Evolutionary conservation across 208 protist species (phyloP).

Genomic region (Acanthamoeba quina): DNA sequence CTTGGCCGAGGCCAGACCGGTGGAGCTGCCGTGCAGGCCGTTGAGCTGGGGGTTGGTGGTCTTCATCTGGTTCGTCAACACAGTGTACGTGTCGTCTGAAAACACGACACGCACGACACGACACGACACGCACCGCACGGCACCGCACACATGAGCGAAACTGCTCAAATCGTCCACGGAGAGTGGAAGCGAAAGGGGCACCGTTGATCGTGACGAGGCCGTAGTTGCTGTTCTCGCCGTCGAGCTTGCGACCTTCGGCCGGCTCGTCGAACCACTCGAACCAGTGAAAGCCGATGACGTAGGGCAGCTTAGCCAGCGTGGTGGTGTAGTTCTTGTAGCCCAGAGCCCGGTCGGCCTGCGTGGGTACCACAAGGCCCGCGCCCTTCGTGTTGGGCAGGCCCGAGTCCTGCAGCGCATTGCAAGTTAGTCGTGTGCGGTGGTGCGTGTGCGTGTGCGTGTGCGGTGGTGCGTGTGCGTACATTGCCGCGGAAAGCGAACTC

Average conservation of each 20-base stretch:
- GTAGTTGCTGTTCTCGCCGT: slow-evolving; percentile 21
- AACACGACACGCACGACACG: background rate
- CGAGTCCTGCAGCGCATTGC: background rate
- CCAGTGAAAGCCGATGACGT: slow-evolving; percentile 17
- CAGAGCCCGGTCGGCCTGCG: background rate
- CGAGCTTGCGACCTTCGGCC: background rate
- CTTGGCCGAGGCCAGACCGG: background rate
- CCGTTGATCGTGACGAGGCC: slow-evolving; percentile 7
- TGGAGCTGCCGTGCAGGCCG: background rate
- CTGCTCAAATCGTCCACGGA: too few species aligned
- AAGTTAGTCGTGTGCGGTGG: background rate
- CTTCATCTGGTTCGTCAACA: slow-evolving; percentile 8
- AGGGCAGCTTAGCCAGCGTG: background rate
- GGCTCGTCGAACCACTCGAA: slow-evolving; percentile 16
- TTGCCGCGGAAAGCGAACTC: slow-evolving; percentile 11
- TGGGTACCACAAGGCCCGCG: background rate
- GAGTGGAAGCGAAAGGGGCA: too few species aligned
- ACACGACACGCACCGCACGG: background rate
- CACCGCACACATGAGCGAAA: too few species aligned
- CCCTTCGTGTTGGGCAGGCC: background rate
- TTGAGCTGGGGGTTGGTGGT: background rate
- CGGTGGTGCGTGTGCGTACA: background rate
- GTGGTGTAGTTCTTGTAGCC: slow-evolving; percentile 46
- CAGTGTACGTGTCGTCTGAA: background rate
- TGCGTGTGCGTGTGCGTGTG: background rate